Base-by-base conservation (phyloP, 257 asterid genomes). In the Eustoma russellianum region DNA sequence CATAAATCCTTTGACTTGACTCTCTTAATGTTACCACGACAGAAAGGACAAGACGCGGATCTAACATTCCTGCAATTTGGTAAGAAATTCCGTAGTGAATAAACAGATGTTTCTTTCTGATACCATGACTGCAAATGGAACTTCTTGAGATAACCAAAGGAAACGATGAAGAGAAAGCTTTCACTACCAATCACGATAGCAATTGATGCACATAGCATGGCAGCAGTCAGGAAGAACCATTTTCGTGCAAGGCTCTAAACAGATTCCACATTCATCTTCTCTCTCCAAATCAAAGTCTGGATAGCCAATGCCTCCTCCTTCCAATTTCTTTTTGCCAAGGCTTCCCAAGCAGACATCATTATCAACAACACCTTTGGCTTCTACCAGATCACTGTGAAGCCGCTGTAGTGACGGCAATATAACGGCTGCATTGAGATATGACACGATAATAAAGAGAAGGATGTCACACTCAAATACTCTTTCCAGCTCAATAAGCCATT, bases 181-280 rank as follows among this genome's bases (percentile, higher is more conserved):
- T 35, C 13, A 49, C 47, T 72, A 81, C 97, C 94, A 85, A 55
- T 85, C 94, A 34, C 71, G 92, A 41, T 79, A 88, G 63, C 97
- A 88, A 67, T 78, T 85, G 46, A 88, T 80, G 65, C 97, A 88
- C 95, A 88, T 88, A 15, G 89, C 86, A 17, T 85, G 95, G 62
- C 94, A 88, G 70, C 97, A 88, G 61, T 72, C 80, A 12, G 97
- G 94, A 72, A 74, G 52, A 56, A 85, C 95, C 80, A 88, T 82
- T 75, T 79, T 85, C 66, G 95, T 76, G 83, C 95, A 77, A 0
- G 79, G 71, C 75, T 80, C 92, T 56, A 88, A 76, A 72, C 97
- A 88, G 73, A 83, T 83, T 9, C 89, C 93, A 17, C 93, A 83
- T 59, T 83, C 93, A 40, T 80, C 81, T 68, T 83, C 93, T 64